phyloP scores from a whole-genome alignment of 208 protist species.

The Crithidia mellificae region DNA sequence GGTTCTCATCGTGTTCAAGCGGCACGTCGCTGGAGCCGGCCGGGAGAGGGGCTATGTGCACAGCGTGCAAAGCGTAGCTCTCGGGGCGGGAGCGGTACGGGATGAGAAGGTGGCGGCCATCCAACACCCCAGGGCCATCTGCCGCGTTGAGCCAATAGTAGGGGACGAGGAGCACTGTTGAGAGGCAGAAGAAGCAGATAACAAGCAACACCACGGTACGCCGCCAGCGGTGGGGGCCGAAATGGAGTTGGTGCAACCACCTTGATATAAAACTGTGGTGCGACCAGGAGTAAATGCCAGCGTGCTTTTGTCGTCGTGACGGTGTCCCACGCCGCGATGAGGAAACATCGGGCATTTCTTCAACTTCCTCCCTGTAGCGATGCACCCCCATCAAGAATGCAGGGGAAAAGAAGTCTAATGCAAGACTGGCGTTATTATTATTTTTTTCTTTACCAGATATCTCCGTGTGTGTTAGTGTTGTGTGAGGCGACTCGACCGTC shows the following conservation, averaged over 20 bases:
- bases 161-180: background rate
- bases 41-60: conserved; percentile 9
- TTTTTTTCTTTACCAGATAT: too few species aligned
- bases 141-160: background rate
- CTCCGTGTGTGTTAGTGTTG: too few species aligned
- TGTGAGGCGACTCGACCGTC: too few species aligned
- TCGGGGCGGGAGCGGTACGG: conserved; percentile 14
- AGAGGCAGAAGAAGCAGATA: background rate
- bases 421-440: too few species aligned
- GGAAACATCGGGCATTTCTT: background rate
- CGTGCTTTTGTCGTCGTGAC: background rate
- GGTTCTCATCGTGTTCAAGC: background rate
- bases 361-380: too few species aligned
- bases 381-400: too few species aligned
- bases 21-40: background rate
- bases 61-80: conserved; percentile 3
- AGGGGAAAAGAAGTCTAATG: too few species aligned
- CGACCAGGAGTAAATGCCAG: background rate
- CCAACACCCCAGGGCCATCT: conserved; percentile 2
- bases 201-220: background rate
- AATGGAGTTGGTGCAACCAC: background rate
- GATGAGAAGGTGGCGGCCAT: conserved; percentile 12
- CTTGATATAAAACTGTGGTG: background rate
- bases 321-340: background rate
- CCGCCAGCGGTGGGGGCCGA: too few species aligned